phyloP scores from a whole-genome alignment of 2,329 filamentous ascomycete species.

The Cladosporium sp. region DNA sequence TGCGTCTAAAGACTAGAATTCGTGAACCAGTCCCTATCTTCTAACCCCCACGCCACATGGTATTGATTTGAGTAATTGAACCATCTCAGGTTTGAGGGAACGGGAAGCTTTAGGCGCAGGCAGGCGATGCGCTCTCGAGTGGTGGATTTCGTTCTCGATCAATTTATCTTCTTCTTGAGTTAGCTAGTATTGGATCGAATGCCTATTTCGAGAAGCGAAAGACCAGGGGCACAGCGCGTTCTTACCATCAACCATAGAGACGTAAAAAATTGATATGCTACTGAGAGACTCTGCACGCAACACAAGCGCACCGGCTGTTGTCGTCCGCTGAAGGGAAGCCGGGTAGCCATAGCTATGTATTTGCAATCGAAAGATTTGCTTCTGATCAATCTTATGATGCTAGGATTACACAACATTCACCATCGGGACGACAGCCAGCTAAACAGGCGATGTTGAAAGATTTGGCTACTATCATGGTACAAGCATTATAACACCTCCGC shows the following conservation, averaged over 20 bases:
- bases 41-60: not conserved
- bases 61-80: not conserved
- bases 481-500: too few species aligned
- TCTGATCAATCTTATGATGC: not conserved
- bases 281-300: not conserved
- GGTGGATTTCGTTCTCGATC: not conserved
- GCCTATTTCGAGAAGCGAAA: not conserved
- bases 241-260: not conserved
- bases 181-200: not conserved
- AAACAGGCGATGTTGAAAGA: not conserved
- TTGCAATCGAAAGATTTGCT: not conserved
- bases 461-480: too few species aligned
- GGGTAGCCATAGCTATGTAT: not conserved
- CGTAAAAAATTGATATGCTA: not conserved
- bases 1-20: not conserved
- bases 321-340: not conserved
- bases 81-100: not conserved
- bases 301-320: not conserved
- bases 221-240: too few species aligned
- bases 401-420: not conserved
- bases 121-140: not conserved
- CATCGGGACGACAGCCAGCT: not conserved
- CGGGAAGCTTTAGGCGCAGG: not conserved
- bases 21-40: not conserved
- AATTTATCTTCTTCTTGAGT: not conserved